Conservation (phyloP, 345 rosid species). For the Sonneratia alba region DNA sequence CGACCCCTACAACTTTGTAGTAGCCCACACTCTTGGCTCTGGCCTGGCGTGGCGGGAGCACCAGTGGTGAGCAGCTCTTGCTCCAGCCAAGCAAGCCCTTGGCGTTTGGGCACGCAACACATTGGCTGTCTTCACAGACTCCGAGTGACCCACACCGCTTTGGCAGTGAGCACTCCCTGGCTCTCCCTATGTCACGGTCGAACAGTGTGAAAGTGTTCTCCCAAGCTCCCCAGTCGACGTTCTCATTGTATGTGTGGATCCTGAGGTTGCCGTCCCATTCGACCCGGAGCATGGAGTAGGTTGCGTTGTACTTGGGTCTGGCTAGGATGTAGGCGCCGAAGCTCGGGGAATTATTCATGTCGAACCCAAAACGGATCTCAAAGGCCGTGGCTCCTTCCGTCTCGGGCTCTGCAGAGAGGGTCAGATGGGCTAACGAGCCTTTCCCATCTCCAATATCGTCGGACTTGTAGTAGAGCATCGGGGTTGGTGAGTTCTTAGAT, state of each 20-base stretch:
- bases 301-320: conserved; percentile 33
- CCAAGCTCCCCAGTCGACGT: conserved; percentile 27
- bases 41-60: background rate
- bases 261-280: conserved; percentile 42
- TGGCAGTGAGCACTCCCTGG: background rate
- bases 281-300: conserved; percentile 29
- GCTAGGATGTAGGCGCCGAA: conserved; percentile 10
- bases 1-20: background rate
- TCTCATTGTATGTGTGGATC: conserved; percentile 29
- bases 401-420: conserved; percentile 10
- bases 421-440: conserved; percentile 15
- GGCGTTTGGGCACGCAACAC: conserved; percentile 4
- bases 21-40: background rate
- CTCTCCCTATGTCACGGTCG: background rate
- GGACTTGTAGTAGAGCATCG: conserved; percentile 18
- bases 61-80: conserved; percentile 1
- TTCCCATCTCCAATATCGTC: background rate
- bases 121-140: background rate
- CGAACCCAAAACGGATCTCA: conserved; percentile 14
- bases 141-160: background rate
- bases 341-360: conserved; percentile 12
- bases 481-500: conserved; percentile 23
- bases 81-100: conserved; percentile 10
- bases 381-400: conserved; percentile 19
- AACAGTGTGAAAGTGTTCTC: conserved; percentile 15